Evolutionary conservation across 164 flowering plant species (phyloP).

Genomic region (Dillenia suffruticosa): DNA sequence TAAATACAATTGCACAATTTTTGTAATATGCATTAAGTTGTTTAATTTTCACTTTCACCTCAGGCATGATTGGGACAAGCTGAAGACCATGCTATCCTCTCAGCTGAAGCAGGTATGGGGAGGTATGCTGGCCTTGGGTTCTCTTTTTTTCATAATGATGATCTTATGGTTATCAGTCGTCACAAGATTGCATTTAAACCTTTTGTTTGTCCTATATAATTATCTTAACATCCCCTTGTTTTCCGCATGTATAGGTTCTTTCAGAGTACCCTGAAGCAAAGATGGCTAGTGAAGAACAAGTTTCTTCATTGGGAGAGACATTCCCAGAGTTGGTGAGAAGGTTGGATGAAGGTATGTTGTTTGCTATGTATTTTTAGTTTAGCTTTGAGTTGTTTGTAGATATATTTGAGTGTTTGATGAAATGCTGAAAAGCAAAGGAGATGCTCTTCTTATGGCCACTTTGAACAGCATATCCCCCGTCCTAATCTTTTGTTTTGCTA

Average conservation of each 20-base stretch:
- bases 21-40: not conserved
- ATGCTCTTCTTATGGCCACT: no score
- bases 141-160: not conserved
- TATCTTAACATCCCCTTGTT: no score
- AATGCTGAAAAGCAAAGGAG: no score
- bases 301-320: constrained; percentile 60
- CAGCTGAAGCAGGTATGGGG: constrained; percentile 94
- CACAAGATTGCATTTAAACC: not conserved
- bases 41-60: not conserved
- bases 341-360: constrained; percentile 67
- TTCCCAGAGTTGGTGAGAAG: constrained; percentile 52
- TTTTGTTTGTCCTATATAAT: no score
- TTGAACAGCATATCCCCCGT: no score
- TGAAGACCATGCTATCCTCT: constrained; percentile 65
- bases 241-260: constrained; percentile 46
- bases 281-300: constrained; percentile 48
- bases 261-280: constrained; percentile 79
- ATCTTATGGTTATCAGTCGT: not conserved
- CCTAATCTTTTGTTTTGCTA: no score
- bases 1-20: not conserved
- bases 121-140: constrained; percentile 39
- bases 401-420: no score
- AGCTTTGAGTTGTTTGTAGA: no score
- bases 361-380: not conserved
- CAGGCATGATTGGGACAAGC: constrained; percentile 86